Evolutionary conservation across 495 filamentous ascomycete genomes (phyloP).

Genomic region (Neurospora sp.): DNA sequence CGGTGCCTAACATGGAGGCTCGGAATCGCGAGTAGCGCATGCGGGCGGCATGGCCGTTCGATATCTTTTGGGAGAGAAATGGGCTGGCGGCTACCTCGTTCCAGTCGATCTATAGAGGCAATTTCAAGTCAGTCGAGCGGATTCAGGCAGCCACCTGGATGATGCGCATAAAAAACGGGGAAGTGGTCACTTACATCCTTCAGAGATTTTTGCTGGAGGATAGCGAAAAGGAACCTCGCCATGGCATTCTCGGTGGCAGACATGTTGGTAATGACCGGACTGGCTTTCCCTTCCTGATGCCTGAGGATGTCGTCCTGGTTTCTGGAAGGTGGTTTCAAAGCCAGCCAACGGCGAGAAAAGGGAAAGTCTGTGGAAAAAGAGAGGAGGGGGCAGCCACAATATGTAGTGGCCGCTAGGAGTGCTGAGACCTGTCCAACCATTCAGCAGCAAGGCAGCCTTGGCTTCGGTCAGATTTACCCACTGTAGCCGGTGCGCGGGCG

Average conservation of each 20-base stretch:
- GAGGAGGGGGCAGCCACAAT: slow-evolving; percentile 14
- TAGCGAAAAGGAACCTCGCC: slow-evolving; percentile 61
- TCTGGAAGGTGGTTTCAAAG: slow-evolving; percentile 8
- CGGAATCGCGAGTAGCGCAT: slow-evolving; percentile 70
- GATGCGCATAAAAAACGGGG: neutral
- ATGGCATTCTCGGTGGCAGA: slow-evolving; percentile 40
- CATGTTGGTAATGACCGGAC: slow-evolving; percentile 22
- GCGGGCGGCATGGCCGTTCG: slow-evolving; percentile 71
- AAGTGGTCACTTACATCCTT: slow-evolving; percentile 48
- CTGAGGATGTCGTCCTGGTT: neutral
- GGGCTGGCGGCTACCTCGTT: slow-evolving; percentile 50
- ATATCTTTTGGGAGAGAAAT: slow-evolving; percentile 46
- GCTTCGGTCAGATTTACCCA: slow-evolving; percentile 19
- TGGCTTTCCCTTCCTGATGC: neutral
- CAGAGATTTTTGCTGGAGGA: slow-evolving; percentile 64
- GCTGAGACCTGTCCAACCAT: neutral
- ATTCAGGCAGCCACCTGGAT: neutral
- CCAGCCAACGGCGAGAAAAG: slow-evolving; percentile 16
- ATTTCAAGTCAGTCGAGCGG: neutral
- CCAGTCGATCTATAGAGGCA: slow-evolving; percentile 56
- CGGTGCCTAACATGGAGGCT: slow-evolving; percentile 28
- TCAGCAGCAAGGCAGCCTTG: slow-evolving; percentile 5
- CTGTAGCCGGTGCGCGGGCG: slow-evolving; percentile 6
- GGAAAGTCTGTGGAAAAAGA: neutral
- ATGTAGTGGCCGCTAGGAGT: slow-evolving; percentile 11